Percentiles rank a stretch among this genome's conserved stretches.
These are phyloP conservation scores for Diacronema lutheri DNA, from an alignment of 78 protist genomes.

Conservation along the genomic window DNA sequence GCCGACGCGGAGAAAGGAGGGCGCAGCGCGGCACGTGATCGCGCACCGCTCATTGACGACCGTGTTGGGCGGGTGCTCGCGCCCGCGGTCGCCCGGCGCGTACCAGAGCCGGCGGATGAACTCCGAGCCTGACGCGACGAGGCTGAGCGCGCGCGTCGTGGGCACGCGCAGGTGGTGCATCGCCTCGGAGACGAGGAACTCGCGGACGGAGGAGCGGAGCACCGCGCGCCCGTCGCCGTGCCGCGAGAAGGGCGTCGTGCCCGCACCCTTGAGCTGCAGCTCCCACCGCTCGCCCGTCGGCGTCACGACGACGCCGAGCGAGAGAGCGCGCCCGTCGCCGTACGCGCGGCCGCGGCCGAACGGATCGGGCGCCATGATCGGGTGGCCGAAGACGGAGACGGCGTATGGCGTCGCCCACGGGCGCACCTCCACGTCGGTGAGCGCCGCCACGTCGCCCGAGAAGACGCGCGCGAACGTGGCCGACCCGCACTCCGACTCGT, in stretches of 20 bases:
- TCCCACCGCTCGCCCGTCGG: conserved; percentile 46
- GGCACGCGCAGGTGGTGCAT: conserved; percentile 68
- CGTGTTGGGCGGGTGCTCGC: conserved; percentile 29
- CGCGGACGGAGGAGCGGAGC: conserved; percentile 76
- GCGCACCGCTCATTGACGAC: conserved; percentile 59
- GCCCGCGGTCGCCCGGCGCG: not conserved
- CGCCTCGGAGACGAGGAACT: conserved; percentile 70
- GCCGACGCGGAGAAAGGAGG: conserved; percentile 74
- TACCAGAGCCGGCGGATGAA: not conserved
- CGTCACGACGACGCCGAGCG: conserved; percentile 58
- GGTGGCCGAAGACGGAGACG: conserved; percentile 2
- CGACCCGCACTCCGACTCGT: not conserved
- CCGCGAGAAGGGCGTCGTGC: conserved; percentile 82
- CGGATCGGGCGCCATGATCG: conserved; percentile 29
- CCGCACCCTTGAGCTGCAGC: conserved; percentile 71
- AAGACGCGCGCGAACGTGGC: conserved; percentile 4
- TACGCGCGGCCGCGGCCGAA: conserved; percentile 70
- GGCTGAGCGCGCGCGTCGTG: conserved; percentile 67
- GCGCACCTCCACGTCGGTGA: not conserved
- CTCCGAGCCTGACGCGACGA: conserved; percentile 32
- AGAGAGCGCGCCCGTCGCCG: conserved; percentile 82
- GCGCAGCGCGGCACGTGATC: conserved; percentile 69
- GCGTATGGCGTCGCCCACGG: conserved; percentile 31
- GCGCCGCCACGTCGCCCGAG: conserved; percentile 1
- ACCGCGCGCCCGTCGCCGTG: conserved; percentile 84